Evolutionary conservation across 2,329 filamentous ascomycete genomes (phyloP).

Genomic region (Calycina herbarum): DNA sequence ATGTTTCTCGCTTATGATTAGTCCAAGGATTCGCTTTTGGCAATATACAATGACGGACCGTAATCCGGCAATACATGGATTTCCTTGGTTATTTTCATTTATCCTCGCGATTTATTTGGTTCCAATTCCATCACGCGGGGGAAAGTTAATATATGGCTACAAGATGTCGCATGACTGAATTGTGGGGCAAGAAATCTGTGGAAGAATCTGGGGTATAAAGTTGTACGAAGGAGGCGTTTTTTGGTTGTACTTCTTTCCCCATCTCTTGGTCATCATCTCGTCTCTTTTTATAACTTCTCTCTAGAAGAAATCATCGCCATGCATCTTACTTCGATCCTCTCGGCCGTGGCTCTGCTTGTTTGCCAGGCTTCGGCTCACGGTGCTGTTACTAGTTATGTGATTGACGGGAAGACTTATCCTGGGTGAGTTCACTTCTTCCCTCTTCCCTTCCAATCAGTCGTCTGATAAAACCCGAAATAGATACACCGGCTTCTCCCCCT

Average conservation of each 20-base stretch:
- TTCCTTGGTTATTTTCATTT: neutral
- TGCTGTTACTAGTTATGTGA: conserved; percentile 49
- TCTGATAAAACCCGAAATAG: conserved; percentile 13
- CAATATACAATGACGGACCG: conserved; percentile 6
- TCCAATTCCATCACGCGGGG: neutral
- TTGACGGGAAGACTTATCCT: conserved; percentile 45
- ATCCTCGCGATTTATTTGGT: neutral
- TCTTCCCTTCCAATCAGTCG: neutral
- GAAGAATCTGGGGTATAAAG: conserved; percentile 22
- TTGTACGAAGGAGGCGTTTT: conserved; percentile 9
- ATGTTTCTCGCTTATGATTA: too few relatives aligned
- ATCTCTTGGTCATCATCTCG: neutral
- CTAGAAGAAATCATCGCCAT: conserved; percentile 31
- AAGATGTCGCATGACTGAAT: conserved; percentile 20
- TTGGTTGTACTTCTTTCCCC: neutral
- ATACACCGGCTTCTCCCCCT: conserved; percentile 49
- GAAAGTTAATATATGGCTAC: neutral
- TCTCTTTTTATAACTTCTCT: neutral
- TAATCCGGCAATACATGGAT: neutral
- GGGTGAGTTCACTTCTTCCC: conserved; percentile 38
- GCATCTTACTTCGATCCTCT: conserved; percentile 40
- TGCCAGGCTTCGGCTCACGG: conserved; percentile 39
- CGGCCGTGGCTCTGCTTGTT: conserved; percentile 36
- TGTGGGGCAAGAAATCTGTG: conserved; percentile 22
- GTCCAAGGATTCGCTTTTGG: neutral